phyloP scores from a whole-genome alignment of 257 asterid genomes.

The Fraxinus americana region DNA sequence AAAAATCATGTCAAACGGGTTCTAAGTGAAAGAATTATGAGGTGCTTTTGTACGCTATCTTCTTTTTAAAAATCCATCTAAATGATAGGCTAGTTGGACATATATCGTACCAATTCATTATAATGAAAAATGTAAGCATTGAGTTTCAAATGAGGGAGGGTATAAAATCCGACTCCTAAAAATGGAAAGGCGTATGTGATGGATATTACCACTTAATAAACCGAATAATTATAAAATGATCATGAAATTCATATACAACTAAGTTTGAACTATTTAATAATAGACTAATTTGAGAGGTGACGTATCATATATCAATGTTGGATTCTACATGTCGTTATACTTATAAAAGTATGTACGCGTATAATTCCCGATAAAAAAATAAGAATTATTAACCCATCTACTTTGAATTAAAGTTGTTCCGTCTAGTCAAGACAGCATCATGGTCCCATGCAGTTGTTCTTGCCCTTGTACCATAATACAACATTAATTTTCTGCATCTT shows the following conservation, averaged over 20 bases:
- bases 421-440: slow-evolving; percentile 40
- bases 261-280: too few relatives aligned
- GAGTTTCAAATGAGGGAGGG: not conserved
- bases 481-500: slow-evolving; percentile 19
- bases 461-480: slow-evolving; percentile 19
- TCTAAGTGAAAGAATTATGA: not conserved
- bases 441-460: slow-evolving; percentile 45
- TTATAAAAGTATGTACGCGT: not conserved
- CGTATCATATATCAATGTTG: not conserved
- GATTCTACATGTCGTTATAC: not conserved
- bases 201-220: too few relatives aligned
- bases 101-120: not conserved
- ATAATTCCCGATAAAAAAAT: not conserved
- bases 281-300: too few relatives aligned
- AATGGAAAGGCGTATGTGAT: too few relatives aligned
- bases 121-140: not conserved
- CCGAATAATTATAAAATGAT: too few relatives aligned
- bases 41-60: not conserved
- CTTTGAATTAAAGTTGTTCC: slow-evolving; percentile 57
- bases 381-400: slow-evolving; percentile 23
- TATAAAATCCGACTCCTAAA: too few relatives aligned
- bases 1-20: too few relatives aligned
- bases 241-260: too few relatives aligned
- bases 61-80: not conserved
- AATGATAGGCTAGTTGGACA: not conserved